Evolutionary conservation across 768 basidiomycete species (phyloP).

Genomic region (Goffeauzyma gilvescens): DNA sequence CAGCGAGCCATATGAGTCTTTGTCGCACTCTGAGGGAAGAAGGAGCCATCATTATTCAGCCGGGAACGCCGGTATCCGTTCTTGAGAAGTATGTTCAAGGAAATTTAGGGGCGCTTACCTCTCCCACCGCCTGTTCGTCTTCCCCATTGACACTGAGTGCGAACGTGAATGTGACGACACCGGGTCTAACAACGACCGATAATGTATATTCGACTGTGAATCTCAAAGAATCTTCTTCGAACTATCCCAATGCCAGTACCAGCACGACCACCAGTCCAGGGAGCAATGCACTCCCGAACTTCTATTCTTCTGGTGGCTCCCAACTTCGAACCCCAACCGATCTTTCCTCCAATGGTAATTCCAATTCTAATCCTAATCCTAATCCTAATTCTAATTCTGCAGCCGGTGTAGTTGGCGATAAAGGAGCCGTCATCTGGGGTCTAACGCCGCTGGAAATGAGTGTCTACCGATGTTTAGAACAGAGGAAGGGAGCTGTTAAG

Average conservation of each 20-base stretch:
- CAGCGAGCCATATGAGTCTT: neutral
- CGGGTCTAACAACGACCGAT: no score
- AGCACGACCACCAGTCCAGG: neutral
- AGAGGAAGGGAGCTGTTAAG: conserved; percentile 6
- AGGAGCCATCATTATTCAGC: neutral
- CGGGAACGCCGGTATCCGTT: neutral
- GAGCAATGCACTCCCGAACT: neutral
- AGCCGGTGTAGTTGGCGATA: neutral
- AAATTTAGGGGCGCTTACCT: no score
- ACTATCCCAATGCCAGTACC: neutral
- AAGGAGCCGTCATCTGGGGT: neutral
- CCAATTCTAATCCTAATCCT: neutral
- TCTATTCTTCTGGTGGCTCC: neutral
- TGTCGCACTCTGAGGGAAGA: conserved; percentile 8
- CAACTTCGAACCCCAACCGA: neutral
- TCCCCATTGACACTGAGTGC: no score
- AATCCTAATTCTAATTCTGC: neutral
- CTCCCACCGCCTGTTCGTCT: no score
- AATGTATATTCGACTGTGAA: no score
- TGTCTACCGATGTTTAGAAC: conserved; percentile 7
- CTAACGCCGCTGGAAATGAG: conserved; percentile 11
- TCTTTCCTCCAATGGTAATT: neutral
- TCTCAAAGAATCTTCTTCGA: no score
- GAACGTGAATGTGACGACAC: no score
- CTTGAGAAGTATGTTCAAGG: no score